Evolutionary conservation across 192 early-diverging fungal species (phyloP).

Genomic region (Dissophora globulifera): DNA sequence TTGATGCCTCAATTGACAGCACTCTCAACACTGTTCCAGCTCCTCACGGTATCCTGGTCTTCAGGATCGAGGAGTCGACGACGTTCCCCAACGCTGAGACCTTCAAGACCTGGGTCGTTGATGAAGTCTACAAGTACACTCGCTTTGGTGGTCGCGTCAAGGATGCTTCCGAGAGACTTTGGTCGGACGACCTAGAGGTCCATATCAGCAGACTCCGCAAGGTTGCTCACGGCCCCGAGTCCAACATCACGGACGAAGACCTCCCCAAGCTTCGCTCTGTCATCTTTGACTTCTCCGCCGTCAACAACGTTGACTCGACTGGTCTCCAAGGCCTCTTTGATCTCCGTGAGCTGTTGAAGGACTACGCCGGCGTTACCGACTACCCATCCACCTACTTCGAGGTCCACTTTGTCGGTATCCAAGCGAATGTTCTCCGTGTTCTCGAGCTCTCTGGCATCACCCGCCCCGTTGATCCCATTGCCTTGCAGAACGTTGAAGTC

Average conservation of each 20-base stretch:
- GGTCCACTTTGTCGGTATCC: constrained; percentile 55
- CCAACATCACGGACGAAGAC: constrained; percentile 54
- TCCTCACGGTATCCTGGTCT: constrained; percentile 77
- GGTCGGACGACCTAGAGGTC: constrained; percentile 66
- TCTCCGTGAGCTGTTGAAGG: constrained; percentile 43
- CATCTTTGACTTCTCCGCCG: constrained; percentile 84
- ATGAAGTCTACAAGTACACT: constrained; percentile 57
- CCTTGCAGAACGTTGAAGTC: constrained; percentile 41
- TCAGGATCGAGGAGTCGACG: constrained; percentile 70
- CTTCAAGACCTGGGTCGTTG: constrained; percentile 62
- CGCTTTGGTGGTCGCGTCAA: constrained; percentile 59
- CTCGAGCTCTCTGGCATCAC: constrained; percentile 48
- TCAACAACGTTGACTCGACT: constrained; percentile 83
- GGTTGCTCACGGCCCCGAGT: constrained; percentile 29
- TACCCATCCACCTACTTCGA: constrained; percentile 46
- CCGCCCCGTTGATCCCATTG: constrained; percentile 30
- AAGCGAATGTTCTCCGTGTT: constrained; percentile 32
- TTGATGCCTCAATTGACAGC: constrained; percentile 9
- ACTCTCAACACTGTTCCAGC: constrained; percentile 48
- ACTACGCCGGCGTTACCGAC: constrained; percentile 49
- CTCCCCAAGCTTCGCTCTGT: constrained; percentile 70
- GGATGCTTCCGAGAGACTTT: constrained; percentile 60
- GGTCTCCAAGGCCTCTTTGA: constrained; percentile 82
- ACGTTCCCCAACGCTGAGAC: constrained; percentile 74
- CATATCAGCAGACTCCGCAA: constrained; percentile 39